A percentile compares a stretch with the other conserved stretches of the same genome.
Evolutionary conservation across 2,329 filamentous ascomycete genomes (phyloP).

Genomic region (Blastomyces parvus): DNA sequence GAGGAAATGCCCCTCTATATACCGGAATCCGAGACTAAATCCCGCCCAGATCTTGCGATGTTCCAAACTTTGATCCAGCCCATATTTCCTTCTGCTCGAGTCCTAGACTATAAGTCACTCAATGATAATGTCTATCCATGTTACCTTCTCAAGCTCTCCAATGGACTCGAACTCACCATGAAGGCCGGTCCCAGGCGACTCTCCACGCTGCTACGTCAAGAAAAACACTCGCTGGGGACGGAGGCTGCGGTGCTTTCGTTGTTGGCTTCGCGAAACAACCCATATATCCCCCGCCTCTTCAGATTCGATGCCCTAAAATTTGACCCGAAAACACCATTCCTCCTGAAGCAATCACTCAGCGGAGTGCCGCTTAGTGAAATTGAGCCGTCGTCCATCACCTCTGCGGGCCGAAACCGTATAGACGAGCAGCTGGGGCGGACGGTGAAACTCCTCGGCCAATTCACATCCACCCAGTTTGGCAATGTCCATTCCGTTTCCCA

Average conservation of each 20-base stretch:
- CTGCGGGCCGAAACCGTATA: conserved; percentile 24
- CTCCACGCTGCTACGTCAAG: conserved; percentile 33
- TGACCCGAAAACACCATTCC: conserved; percentile 25
- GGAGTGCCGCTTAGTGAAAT: conserved; percentile 29
- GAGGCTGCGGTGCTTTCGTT: conserved; percentile 34
- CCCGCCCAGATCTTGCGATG: conserved; percentile 4
- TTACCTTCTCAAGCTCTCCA: conserved; percentile 30
- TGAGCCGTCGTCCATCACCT: conserved; percentile 21
- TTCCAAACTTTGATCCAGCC: conserved; percentile 13
- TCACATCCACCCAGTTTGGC: conserved; percentile 44
- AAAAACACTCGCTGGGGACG: conserved; percentile 31
- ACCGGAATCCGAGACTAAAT: not conserved
- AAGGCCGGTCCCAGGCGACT: conserved; percentile 29
- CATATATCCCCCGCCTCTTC: conserved; percentile 31
- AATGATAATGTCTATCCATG: conserved; percentile 30
- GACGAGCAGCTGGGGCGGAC: conserved; percentile 29
- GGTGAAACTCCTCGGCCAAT: conserved; percentile 35
- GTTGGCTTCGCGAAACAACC: conserved; percentile 25
- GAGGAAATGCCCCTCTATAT: conserved; percentile 6
- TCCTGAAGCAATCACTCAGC: conserved; percentile 30
- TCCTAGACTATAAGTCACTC: conserved; percentile 22
- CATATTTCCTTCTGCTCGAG: conserved; percentile 25
- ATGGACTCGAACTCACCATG: conserved; percentile 29
- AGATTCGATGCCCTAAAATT: conserved; percentile 27
- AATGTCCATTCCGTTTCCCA: conserved; percentile 39